These are phyloP conservation scores for Magnusiomyces ingens DNA, from an alignment of 1,139 yeast species.

Conservation along the genomic window DNA sequence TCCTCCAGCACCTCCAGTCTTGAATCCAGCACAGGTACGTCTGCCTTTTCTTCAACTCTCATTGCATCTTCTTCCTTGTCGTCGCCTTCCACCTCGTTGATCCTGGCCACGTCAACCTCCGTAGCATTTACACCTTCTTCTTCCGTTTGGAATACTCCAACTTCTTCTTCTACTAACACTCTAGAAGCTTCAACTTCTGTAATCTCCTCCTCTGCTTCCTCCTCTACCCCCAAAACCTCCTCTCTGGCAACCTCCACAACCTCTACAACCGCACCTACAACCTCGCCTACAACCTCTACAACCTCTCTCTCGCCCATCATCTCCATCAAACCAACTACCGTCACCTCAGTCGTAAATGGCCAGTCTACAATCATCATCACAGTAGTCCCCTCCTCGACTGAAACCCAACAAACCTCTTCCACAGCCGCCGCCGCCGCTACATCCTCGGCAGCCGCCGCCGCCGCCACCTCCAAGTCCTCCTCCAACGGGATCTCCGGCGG, in stretches of 20 bases:
- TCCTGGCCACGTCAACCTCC: not conserved
- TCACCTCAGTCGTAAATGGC: constrained; percentile 6
- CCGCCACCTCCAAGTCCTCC: constrained; percentile 1
- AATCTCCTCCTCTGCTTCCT: constrained; percentile 9
- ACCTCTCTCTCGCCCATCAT: not conserved
- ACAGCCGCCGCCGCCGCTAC: constrained; percentile 8
- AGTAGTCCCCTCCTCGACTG: constrained; percentile 4
- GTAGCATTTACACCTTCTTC: not conserved
- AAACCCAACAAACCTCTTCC: constrained; percentile 5
- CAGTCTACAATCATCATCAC: constrained; percentile 11
- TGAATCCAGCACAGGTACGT: too few species aligned
- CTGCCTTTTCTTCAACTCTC: constrained; percentile 1
- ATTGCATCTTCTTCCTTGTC: not conserved
- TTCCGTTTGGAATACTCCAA: too few species aligned
- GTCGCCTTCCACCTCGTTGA: not conserved
- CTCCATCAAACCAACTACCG: not conserved
- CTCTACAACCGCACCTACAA: not conserved
- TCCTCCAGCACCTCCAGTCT: too few species aligned
- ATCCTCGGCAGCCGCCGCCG: constrained; percentile 7
- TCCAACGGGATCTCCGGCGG: constrained; percentile 25
- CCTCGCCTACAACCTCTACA: not conserved
- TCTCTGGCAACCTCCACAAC: not conserved
- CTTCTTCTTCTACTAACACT: not conserved
- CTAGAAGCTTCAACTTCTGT: not conserved
- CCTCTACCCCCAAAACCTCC: constrained; percentile 1